Base-by-base conservation (phyloP, 2,329 filamentous ascomycete species). In the Acrodontium crateriforme region DNA sequence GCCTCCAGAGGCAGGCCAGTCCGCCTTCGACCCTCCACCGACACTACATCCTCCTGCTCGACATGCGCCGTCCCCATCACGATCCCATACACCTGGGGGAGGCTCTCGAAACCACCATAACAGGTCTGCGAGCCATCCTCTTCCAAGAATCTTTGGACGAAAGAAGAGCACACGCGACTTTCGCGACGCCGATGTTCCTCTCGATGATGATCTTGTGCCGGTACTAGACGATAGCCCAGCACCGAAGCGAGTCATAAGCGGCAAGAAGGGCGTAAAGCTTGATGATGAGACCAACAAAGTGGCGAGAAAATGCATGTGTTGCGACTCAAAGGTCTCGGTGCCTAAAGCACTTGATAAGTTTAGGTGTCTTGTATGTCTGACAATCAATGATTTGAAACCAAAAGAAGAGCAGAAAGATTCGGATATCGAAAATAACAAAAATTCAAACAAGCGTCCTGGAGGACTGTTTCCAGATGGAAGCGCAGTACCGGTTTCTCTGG, bases 281-380 rank as follows among this genome's bases (percentile, higher is more conserved):
- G 50, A 54, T n/a, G 48, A 58, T 12, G 60, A 63, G 38, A 71
- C 65, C 40, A 71, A 81, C 40, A 70, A 77, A 45, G 62, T 65
- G 16, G 75, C 71, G 17, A 78, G 81, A 13, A 74, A 71, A 42
- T 93, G 84, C 51, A 84, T 87, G 70, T 85, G 83, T 18, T 93
- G 84, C 53, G 79, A 77, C 44, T 78, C 78, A 30, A 70, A 74
- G 31, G 76, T 91, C 39, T 69, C 78, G 31, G 92, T 83, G 76
- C 82, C 82, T 2, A 70, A 67, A 36, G 70, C 76, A 29, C 56
- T 84, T 36, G 69, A 69, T 18, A 69, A 77, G 19, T 92, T 89
- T 53, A 70, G 82, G 42, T 93, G 84, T 53, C 78, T 79, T 22
- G 77, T 81, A 30, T 93, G 84, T 52, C 60, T 80, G 44, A 89